phyloP scores from a whole-genome alignment of 1,284 basidiomycete species.

The Exsudoporus floridanus region DNA sequence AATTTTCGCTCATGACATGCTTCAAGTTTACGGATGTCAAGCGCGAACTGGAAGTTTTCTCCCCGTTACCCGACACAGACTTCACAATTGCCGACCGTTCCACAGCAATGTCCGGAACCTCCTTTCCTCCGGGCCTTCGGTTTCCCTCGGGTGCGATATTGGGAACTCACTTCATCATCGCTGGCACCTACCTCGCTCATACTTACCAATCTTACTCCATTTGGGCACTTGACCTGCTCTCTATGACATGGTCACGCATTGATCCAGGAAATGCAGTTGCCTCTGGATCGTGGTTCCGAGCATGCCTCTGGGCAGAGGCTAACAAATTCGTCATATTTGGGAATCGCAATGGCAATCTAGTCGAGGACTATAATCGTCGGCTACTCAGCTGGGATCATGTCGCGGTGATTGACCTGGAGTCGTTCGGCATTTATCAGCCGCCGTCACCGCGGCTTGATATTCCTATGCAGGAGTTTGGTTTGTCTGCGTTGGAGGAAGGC shows the following conservation, averaged over 20 bases:
- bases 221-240: conserved; percentile 81
- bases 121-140: conserved; percentile 86
- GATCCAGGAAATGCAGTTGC: conserved; percentile 79
- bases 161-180: conserved; percentile 84
- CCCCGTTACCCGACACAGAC: conserved; percentile 69
- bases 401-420: conserved; percentile 87
- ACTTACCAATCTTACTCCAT: conserved; percentile 88
- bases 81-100: conserved; percentile 75
- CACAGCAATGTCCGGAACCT: conserved; percentile 68
- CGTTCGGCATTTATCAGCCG: conserved; percentile 90
- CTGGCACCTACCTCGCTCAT: conserved; percentile 87
- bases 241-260: conserved; percentile 82
- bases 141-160: conserved; percentile 92
- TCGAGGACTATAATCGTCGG: conserved; percentile 88
- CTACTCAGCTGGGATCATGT: conserved; percentile 90
- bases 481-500: conserved; percentile 76
- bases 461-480: conserved; percentile 72
- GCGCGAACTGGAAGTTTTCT: conserved; percentile 86
- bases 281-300: conserved; percentile 86
- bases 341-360: conserved; percentile 81
- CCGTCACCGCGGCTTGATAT: conserved; percentile 69
- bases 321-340: conserved; percentile 89
- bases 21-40: conserved; percentile 89
- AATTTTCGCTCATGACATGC: conserved; percentile 19
- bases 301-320: conserved; percentile 74